Base-by-base conservation (phyloP, 768 basidiomycete species). In the Lanmaoa rubissima region DNA sequence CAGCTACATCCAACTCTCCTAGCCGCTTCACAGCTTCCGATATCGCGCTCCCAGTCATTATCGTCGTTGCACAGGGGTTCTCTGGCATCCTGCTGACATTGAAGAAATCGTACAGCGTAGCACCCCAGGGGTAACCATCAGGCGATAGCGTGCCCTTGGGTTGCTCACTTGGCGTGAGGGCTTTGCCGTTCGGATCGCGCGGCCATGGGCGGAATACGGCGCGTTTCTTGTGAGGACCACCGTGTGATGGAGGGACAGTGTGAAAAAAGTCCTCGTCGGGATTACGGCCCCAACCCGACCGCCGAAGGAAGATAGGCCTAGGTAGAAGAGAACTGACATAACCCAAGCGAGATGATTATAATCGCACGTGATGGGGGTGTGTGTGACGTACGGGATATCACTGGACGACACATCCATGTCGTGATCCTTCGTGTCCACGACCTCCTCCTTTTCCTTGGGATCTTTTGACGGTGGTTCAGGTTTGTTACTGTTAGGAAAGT, bases 71-170 rank as follows among this genome's bases (percentile, higher is more conserved):
- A 8, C 0, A 0, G 0, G 1, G 14, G 1, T 21, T 3, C 0
- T 13, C 0, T 0, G 67, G 69, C 1, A 64, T 0, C 26, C 48
- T 49, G 32, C 19, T 5, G 19, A 69, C 63, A 5, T 21, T 0
- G 36, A 42, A 73, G 36, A 73, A 50, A 36, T 73, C 71, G 35
- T 60, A 67, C 12, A 72, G 49, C 9, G 70, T 72, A 0, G 59
- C 69, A 4, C 59, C 70, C 71, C 71, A 73, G 9, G 56, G 45
- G 39, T 60, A 60, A 0, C 62, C 64, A 12, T 67, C 68, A 0
- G 61, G 64, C 2, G 64, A 62, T 5, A 55, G 7, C 41, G 50
- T 73, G 1, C 70, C 71, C 4, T 3, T 43, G 14, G 16, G 5
- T 1, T 36, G 24, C 5, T 34, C 19, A 10, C 4, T 34, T 2